Evolutionary conservation across 169 alveolate genomes (phyloP).

Genomic region (Eimeria sp.): DNA sequence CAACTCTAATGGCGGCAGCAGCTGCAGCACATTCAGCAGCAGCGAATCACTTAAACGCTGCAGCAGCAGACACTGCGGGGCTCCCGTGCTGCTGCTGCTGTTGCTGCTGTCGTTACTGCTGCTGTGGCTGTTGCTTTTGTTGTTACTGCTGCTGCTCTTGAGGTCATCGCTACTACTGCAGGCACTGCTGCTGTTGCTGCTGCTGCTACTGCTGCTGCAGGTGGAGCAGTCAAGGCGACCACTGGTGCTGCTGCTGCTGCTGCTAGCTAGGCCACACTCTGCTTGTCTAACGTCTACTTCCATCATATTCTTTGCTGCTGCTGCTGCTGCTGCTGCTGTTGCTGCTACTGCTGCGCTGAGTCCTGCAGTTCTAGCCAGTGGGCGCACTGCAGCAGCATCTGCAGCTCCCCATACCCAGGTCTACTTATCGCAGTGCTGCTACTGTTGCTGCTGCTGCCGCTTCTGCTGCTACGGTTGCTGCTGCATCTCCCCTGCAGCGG

Average conservation of each 20-base stretch:
- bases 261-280: not conserved
- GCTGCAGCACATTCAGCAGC: constrained; percentile 55
- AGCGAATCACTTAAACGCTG: constrained; percentile 18
- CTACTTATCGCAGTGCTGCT: not conserved
- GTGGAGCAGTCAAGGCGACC: too few species aligned
- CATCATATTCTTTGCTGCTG: constrained; percentile 1
- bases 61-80: constrained; percentile 1
- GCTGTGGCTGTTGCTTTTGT: not conserved
- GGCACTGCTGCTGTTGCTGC: not conserved
- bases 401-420: not conserved
- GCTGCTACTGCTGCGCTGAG: not conserved
- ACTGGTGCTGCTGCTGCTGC: not conserved
- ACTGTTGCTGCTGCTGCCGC: not conserved
- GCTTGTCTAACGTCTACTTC: constrained; percentile 1
- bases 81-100: constrained; percentile 2
- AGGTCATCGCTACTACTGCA: not conserved
- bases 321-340: constrained; percentile 42
- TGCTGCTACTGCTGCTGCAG: not conserved
- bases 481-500: not conserved
- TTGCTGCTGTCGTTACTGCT: not conserved
- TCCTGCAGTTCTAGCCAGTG: not conserved
- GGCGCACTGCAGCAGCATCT: constrained; percentile 12
- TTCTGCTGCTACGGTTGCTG: not conserved
- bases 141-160: not conserved
- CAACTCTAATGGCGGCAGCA: constrained; percentile 54